Base-by-base conservation (phyloP, 306 rosid species). In the Cucurbita ficifolia region DNA sequence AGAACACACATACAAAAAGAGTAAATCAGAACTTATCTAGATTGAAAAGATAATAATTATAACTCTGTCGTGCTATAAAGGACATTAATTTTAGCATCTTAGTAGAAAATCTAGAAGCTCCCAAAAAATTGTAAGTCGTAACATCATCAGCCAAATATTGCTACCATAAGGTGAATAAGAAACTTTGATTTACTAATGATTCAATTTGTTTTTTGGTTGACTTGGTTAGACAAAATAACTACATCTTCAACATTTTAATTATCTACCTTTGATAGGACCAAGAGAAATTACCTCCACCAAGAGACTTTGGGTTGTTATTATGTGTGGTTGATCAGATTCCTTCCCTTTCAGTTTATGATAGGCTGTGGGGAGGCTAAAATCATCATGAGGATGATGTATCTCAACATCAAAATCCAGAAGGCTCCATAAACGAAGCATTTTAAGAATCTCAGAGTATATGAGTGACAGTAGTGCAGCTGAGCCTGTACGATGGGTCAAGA, bases 391-490 rank as follows among this genome's bases (percentile, higher is more conserved):
- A 75, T 82, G 87, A 77, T 83, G 90, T 80, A 94, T 86, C 81
- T 90, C 98, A 22, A 90, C 96, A 79, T 94, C 98, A 76, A 94
- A 94, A 83, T 86, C 85, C 77, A 94, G 54, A 81, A 94, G 96
- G 58, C 97, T 92, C 98, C 97, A 90, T 56, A 90, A 65, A 43
- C 97, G 95, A 76, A 90, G 94, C 96, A 87, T 94, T 86, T 94
- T 94, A 65, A 94, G 70, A 69, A 94, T 84, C 82, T 94, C 97
- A 0, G 95, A 88, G 78, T 87, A 90, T 78, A 94, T 72, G 60
- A 94, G 92, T 8, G 96, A 88, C 64, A 90, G 87, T 88, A 90
- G 82, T 75, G 94, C 88, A 22, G 85, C 75, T 38, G 96, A 89
- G 73, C 95, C 98, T 19, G 92, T 82, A 60, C 97, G 92, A 75